phyloP scores from a whole-genome alignment of 345 rosid genomes.

The Linum trigynum region DNA sequence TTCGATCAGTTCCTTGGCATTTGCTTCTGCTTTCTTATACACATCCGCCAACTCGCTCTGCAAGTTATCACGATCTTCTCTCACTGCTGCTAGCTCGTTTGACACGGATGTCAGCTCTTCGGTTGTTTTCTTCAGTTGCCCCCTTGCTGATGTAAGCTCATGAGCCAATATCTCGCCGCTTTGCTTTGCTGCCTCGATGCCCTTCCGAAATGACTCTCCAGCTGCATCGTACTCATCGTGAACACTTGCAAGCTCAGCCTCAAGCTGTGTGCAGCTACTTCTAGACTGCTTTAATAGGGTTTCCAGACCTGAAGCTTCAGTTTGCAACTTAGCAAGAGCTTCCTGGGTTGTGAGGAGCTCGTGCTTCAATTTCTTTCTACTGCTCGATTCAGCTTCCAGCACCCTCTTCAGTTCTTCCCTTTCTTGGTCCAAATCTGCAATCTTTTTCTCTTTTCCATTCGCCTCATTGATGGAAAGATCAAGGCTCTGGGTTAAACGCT shows the following conservation, averaged over 20 bases:
- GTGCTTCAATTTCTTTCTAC: conserved; percentile 36
- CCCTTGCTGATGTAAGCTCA: conserved; percentile 45
- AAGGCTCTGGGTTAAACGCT: conserved; percentile 42
- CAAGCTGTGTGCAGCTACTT: conserved; percentile 39
- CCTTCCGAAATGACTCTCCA: conserved; percentile 29
- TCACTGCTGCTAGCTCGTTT: conserved; percentile 34
- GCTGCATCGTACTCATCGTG: conserved; percentile 43
- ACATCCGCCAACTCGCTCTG: conserved; percentile 53
- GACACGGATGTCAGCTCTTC: conserved; percentile 39
- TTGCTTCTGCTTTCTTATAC: conserved; percentile 47
- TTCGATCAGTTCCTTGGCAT: conserved; percentile 45
- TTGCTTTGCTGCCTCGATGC: conserved; percentile 39
- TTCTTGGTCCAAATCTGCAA: conserved; percentile 46
- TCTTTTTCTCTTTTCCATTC: conserved; percentile 24
- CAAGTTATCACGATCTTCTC: conserved; percentile 41
- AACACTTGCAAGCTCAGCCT: conserved; percentile 47
- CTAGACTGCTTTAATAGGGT: conserved; percentile 43
- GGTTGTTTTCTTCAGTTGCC: conserved; percentile 39
- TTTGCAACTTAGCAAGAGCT: conserved; percentile 38
- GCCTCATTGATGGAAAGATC: conserved; percentile 31
- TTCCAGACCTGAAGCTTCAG: conserved; percentile 46
- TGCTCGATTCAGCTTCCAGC: conserved; percentile 40
- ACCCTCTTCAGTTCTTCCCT: conserved; percentile 42
- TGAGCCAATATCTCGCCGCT: conserved; percentile 33
- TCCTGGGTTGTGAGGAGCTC: conserved; percentile 45